These are phyloP conservation scores for Scutellaria galericulata DNA, from an alignment of 257 asterid species.

Conservation along the genomic window DNA sequence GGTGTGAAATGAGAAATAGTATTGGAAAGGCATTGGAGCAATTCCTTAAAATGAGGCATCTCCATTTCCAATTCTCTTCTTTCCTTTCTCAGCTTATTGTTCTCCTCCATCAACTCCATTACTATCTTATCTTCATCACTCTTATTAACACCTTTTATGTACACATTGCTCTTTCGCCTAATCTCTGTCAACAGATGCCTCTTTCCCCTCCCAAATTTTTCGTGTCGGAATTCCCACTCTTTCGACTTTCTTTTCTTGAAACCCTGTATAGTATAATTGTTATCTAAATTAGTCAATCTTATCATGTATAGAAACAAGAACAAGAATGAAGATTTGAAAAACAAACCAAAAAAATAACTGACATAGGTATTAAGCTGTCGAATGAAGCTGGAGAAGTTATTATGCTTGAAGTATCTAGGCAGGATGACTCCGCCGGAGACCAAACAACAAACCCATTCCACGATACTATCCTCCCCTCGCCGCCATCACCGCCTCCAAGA, in stretches of 20 bases:
- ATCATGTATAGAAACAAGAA: too few species aligned
- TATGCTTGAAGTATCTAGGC: conserved; percentile 55
- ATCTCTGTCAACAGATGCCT: conserved; percentile 39
- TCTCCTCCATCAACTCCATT: conserved; percentile 52
- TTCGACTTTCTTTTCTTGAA: conserved; percentile 67
- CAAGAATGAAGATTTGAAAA: not conserved
- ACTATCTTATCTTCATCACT: too few species aligned
- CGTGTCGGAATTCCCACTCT: conserved; percentile 72
- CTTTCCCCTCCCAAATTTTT: conserved; percentile 55
- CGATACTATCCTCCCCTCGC: conserved; percentile 34
- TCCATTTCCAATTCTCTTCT: conserved; percentile 58
- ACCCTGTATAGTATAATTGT: conserved; percentile 35
- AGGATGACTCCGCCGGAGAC: conserved; percentile 48
- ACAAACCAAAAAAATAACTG: not conserved
- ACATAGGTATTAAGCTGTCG: conserved; percentile 55
- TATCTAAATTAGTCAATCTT: too few species aligned
- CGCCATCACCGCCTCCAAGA: conserved; percentile 40
- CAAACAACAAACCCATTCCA: conserved; percentile 55
- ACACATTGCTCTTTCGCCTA: too few species aligned
- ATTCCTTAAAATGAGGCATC: conserved; percentile 54
- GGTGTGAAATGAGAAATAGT: not conserved
- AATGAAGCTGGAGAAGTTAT: conserved; percentile 49
- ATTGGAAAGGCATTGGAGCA: conserved; percentile 37
- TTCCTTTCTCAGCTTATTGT: conserved; percentile 47
- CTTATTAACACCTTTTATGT: too few species aligned